Conservation (phyloP, 768 basidiomycete genomes). For the Rhodotorula toruloides region DNA sequence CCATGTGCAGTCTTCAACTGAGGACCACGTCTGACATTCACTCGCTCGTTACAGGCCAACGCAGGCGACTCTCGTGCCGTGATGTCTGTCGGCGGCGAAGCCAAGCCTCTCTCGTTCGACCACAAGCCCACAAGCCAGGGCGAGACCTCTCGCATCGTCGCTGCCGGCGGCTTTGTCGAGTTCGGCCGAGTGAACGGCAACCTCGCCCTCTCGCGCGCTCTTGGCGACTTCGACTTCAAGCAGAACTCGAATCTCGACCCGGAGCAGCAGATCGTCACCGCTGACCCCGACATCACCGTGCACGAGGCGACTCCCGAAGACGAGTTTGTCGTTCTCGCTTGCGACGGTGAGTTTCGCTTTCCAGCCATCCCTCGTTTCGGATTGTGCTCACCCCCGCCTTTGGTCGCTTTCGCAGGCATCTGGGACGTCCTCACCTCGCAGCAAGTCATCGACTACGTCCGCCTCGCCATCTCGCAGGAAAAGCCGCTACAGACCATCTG, state of each 20-base stretch:
- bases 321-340: conserved; percentile 93
- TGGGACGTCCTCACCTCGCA: conserved; percentile 97
- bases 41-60: conserved; percentile 65
- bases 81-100: conserved; percentile 74
- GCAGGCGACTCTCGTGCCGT: conserved; percentile 94
- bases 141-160: conserved; percentile 77
- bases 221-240: conserved; percentile 99
- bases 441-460: conserved; percentile 81
- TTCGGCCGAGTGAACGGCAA: conserved; percentile 97
- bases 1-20: not conserved
- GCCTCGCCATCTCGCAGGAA: conserved; percentile 72
- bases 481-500: conserved; percentile 75
- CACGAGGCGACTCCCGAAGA: conserved; percentile 82
- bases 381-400: too few relatives aligned
- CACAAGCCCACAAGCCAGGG: conserved; percentile 89
- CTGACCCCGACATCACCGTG: conserved; percentile 80
- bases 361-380: not conserved
- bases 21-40: not conserved
- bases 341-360: conserved; percentile 66
- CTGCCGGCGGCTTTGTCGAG: conserved; percentile 92
- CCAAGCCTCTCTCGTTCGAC: conserved; percentile 82
- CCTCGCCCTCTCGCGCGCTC: conserved; percentile 84
- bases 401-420: conserved; percentile 61
- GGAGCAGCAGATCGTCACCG: conserved; percentile 89
- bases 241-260: conserved; percentile 74